Conservation (phyloP, 73 alveolate genomes). For the Symbiodinium natans region DNA sequence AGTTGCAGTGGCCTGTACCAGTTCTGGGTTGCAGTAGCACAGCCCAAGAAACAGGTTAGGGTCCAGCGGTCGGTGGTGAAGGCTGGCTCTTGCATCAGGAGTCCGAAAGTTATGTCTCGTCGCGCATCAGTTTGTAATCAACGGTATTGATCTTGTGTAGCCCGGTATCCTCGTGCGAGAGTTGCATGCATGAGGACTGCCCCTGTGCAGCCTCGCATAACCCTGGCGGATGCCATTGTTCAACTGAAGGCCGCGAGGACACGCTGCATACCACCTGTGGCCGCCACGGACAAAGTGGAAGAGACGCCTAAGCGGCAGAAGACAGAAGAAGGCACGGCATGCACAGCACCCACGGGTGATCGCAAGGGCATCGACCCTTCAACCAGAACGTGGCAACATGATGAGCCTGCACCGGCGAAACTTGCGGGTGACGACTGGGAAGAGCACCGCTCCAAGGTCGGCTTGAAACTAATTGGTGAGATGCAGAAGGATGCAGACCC, state of each 20-base stretch:
- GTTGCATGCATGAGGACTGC: slow-evolving; percentile 51
- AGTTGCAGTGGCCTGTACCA: no score
- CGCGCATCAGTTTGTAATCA: background rate
- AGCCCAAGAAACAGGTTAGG: no score
- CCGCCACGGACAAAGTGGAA: background rate
- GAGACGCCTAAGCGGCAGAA: slow-evolving; percentile 2
- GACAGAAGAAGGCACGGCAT: background rate
- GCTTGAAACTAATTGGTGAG: slow-evolving; percentile 58
- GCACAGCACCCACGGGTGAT: background rate
- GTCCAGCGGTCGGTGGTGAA: no score
- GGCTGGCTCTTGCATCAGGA: no score
- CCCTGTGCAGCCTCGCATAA: slow-evolving; percentile 34
- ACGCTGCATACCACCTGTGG: background rate
- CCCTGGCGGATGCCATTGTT: slow-evolving; percentile 71
- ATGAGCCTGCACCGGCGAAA: slow-evolving; percentile 80
- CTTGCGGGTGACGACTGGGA: slow-evolving; percentile 88
- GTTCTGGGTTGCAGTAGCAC: no score
- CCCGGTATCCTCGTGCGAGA: no score
- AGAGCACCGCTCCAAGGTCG: slow-evolving; percentile 28
- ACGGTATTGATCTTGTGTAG: background rate
- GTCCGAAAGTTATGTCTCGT: background rate
- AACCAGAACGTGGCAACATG: slow-evolving; percentile 49
- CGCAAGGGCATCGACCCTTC: background rate
- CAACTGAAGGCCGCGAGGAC: slow-evolving; percentile 43
- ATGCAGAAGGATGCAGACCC: background rate